These are phyloP conservation scores for Cercospora nicotianae DNA, from an alignment of 2,329 filamentous ascomycete species.

Conservation along the genomic window DNA sequence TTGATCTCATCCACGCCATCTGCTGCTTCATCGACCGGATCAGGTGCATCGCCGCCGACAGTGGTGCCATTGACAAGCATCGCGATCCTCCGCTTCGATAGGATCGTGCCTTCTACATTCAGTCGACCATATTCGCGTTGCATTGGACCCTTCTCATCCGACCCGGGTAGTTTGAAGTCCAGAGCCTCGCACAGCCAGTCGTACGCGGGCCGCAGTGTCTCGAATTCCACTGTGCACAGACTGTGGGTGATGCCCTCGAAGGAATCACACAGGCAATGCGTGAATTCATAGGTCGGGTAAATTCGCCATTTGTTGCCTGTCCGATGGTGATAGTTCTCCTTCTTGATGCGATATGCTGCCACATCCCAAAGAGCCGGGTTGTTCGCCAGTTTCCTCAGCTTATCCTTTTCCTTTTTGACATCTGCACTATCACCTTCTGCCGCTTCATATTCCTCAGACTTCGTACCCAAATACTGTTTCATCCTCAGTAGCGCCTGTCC, in stretches of 20 bases:
- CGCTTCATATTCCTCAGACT: constrained; percentile 39
- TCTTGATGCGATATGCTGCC: constrained; percentile 81
- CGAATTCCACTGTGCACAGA: constrained; percentile 90
- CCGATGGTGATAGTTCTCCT: constrained; percentile 70
- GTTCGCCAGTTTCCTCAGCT: constrained; percentile 53
- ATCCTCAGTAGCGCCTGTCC: constrained; percentile 83
- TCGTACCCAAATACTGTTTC: constrained; percentile 75
- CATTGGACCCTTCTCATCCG: constrained; percentile 65
- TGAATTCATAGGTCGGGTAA: constrained; percentile 91
- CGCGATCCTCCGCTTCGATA: constrained; percentile 82
- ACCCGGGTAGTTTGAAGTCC: constrained; percentile 70
- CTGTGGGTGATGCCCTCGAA: constrained; percentile 91
- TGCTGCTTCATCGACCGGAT: constrained; percentile 32
- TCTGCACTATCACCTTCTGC: constrained; percentile 36
- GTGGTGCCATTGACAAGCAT: constrained; percentile 70
- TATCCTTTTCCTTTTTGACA: constrained; percentile 38
- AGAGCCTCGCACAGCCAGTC: constrained; percentile 84
- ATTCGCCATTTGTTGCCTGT: constrained; percentile 86
- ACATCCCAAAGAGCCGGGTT: constrained; percentile 98
- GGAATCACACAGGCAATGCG: constrained; percentile 84
- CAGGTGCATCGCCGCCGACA: constrained; percentile 31
- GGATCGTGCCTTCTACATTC: constrained; percentile 78
- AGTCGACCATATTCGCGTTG: constrained; percentile 83
- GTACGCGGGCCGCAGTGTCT: constrained; percentile 80
- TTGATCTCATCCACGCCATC: constrained; percentile 43